Conservation (phyloP, 2,329 filamentous ascomycete genomes). For the Lecanicillium sp. region DNA sequence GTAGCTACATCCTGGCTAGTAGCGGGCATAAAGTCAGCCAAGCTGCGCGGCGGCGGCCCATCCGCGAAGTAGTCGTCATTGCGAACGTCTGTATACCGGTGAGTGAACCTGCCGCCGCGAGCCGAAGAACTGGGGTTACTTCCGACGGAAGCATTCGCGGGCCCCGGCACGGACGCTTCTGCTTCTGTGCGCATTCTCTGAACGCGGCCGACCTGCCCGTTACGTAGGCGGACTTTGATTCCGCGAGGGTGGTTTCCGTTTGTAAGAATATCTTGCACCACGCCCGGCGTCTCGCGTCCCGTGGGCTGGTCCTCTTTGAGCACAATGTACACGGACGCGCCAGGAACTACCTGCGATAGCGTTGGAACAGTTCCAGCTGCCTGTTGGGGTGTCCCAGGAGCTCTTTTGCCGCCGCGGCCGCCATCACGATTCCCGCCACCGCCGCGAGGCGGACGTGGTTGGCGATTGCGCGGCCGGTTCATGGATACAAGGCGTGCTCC, state of each 20-base stretch:
- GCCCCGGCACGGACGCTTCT: constrained; percentile 10
- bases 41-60: constrained; percentile 29
- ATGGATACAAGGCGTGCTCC: constrained; percentile 11
- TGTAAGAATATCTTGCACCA: constrained; percentile 61
- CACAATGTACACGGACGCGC: constrained; percentile 62
- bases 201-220: constrained; percentile 67
- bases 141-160: background rate
- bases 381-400: constrained; percentile 26
- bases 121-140: background rate
- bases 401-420: constrained; percentile 8
- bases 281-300: constrained; percentile 60
- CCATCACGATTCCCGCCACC: constrained; percentile 13
- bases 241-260: constrained; percentile 68
- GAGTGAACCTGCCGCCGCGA: constrained; percentile 16
- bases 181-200: constrained; percentile 45
- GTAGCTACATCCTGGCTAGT: constrained; percentile 18
- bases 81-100: constrained; percentile 26
- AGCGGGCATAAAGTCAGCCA: constrained; percentile 42
- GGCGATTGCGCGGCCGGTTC: constrained; percentile 25
- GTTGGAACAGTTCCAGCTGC: constrained; percentile 35
- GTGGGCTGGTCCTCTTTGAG: constrained; percentile 71
- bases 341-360: constrained; percentile 46
- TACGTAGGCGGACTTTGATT: constrained; percentile 67
- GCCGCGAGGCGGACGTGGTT: constrained; percentile 19
- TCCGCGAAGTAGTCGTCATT: constrained; percentile 27